Conservation (phyloP, 805 yeast species). For the Komagataella pseudopastoris region DNA sequence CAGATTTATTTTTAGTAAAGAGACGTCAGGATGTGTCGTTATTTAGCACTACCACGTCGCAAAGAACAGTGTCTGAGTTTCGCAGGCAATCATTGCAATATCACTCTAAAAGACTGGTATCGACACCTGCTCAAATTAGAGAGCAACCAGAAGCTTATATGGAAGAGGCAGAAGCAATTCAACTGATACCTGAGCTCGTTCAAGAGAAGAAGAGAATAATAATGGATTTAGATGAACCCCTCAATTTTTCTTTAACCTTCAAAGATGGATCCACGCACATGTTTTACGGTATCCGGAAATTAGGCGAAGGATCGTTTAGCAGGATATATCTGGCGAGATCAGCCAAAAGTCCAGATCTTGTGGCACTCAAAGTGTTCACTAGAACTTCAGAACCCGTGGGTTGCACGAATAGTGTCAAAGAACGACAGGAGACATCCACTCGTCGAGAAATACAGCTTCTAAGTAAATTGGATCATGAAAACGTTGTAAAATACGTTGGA, state of each 20-base stretch:
- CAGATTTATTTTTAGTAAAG: background rate
- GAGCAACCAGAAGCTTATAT: background rate
- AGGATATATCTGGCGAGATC: conserved; percentile 38
- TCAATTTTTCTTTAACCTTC: background rate
- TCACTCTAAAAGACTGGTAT: background rate
- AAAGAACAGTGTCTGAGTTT: conserved; percentile 7
- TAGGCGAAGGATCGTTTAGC: conserved; percentile 64
- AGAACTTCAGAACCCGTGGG: conserved; percentile 11
- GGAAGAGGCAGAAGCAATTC: background rate
- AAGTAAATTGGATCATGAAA: conserved; percentile 46
- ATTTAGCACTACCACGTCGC: background rate
- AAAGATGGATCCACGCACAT: background rate
- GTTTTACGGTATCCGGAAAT: conserved; percentile 14
- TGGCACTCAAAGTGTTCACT: conserved; percentile 66
- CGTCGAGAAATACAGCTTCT: conserved; percentile 67
- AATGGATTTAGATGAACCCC: background rate
- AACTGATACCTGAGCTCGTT: background rate
- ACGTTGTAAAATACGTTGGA: conserved; percentile 51
- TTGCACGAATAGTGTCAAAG: conserved; percentile 18
- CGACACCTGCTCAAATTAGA: background rate
- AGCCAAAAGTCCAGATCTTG: conserved; percentile 13
- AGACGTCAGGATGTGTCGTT: background rate
- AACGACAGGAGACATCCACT: conserved; percentile 46
- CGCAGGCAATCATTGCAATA: background rate
- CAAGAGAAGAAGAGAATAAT: background rate